Evolutionary conservation across 768 basidiomycete genomes (phyloP).

Genomic region (Termitomyces sp.): DNA sequence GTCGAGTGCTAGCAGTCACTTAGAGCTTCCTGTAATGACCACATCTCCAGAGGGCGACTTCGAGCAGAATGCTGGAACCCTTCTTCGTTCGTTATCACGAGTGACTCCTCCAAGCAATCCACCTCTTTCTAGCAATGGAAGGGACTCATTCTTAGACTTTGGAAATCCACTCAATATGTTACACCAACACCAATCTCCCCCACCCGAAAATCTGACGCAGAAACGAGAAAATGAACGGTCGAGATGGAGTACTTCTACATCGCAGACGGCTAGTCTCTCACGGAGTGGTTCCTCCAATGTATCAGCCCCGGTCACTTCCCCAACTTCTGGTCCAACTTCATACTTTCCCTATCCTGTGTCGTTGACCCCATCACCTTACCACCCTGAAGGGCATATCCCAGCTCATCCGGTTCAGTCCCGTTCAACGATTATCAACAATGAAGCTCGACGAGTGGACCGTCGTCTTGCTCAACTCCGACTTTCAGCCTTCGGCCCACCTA

Average conservation of each 20-base stretch:
- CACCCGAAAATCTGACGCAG: slow-evolving; percentile 8
- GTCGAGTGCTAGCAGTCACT: slow-evolving; percentile 6
- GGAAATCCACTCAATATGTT: slow-evolving; percentile 27
- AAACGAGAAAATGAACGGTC: slow-evolving; percentile 18
- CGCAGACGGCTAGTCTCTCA: slow-evolving; percentile 8
- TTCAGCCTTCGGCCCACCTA: slow-evolving; percentile 40
- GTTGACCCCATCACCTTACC: slow-evolving; percentile 38
- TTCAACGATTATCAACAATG: neutral
- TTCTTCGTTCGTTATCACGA: slow-evolving; percentile 16
- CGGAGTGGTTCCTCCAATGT: slow-evolving; percentile 6
- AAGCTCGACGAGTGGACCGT: slow-evolving; percentile 22
- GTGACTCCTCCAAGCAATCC: slow-evolving; percentile 22
- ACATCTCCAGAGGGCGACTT: slow-evolving; percentile 5
- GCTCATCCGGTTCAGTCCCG: neutral
- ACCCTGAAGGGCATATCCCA: slow-evolving; percentile 17
- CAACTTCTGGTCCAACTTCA: slow-evolving; percentile 17
- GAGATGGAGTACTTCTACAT: slow-evolving; percentile 34
- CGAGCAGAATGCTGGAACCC: slow-evolving; percentile 14
- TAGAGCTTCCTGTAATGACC: slow-evolving; percentile 4
- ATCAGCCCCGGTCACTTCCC: slow-evolving; percentile 10
- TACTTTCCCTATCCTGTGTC: slow-evolving; percentile 43
- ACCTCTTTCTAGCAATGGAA: slow-evolving; percentile 9
- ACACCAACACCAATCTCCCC: slow-evolving; percentile 14
- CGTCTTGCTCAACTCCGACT: slow-evolving; percentile 27
- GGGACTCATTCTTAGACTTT: slow-evolving; percentile 36